A percentile compares a stretch with the other conserved stretches of the same genome.
These are phyloP conservation scores for Pterula multifida DNA, from an alignment of 1,284 basidiomycete genomes.

Conservation along the genomic window DNA sequence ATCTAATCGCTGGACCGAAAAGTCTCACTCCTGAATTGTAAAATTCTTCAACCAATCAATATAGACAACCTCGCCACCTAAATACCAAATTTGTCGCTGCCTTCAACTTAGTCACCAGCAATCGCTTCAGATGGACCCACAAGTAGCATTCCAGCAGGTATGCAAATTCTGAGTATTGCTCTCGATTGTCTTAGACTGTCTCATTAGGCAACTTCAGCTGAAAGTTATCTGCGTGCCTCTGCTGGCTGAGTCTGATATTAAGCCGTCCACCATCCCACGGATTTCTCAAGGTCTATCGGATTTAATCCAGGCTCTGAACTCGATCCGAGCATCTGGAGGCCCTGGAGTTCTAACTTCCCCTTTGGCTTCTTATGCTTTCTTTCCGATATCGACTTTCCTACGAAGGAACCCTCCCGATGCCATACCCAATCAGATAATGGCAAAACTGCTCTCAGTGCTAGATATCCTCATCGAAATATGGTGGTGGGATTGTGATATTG, in stretches of 20 bases:
- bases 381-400: slow-evolving; percentile 75
- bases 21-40: no score
- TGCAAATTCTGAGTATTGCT: slow-evolving; percentile 3
- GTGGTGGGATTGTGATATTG: slow-evolving; percentile 67
- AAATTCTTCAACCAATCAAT: no score
- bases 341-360: slow-evolving; percentile 32
- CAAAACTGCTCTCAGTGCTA: slow-evolving; percentile 58
- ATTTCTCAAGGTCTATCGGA: slow-evolving; percentile 41
- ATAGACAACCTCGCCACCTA: no score
- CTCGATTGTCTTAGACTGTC: slow-evolving; percentile 2
- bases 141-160: slow-evolving; percentile 22
- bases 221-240: slow-evolving; percentile 73
- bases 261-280: slow-evolving; percentile 35
- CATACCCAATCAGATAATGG: slow-evolving; percentile 73
- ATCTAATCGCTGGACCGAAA: no score
- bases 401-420: slow-evolving; percentile 52
- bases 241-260: slow-evolving; percentile 49
- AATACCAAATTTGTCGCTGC: no score
- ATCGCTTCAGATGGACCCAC: slow-evolving; percentile 8
- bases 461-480: slow-evolving; percentile 49
- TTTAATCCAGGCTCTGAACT: slow-evolving; percentile 35
- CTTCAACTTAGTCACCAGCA: background rate
- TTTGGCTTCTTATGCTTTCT: slow-evolving; percentile 78
- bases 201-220: slow-evolving; percentile 33
- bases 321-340: slow-evolving; percentile 24